Base-by-base conservation (phyloP, 2,329 filamentous ascomycete species). In the Diplocarpon rosae region DNA sequence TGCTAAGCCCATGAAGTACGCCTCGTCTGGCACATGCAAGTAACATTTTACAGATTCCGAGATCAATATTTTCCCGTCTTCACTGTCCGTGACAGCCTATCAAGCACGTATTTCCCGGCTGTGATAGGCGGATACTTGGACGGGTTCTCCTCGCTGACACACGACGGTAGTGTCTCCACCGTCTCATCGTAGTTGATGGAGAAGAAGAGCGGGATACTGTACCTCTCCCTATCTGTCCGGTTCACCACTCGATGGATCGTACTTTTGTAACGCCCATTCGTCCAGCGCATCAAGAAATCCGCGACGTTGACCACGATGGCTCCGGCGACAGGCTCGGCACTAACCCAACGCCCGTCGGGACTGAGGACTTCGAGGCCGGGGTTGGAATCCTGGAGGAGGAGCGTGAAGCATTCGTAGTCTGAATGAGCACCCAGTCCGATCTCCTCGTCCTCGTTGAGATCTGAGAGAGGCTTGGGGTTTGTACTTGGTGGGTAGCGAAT, bases 191-290 rank as follows among this genome's bases (percentile, higher is more conserved):
- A 60, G 42, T 61, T 59, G 42, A 60, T 58, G 1, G 51, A 55
- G 47, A 75, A 69, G 57, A 76, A 77, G 41, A 76, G 69, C 0
- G 73, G 71, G n/a, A 77, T 63, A 6, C 69, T 73, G 54, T 75
- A 78, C 31, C 75, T 65, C 54, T 75, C 69, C 9, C 60, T 62
- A 1, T 63, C 63, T 2, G 66, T 68, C 35, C 64, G 64, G 61
- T 76, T 76, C 50, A 77, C 69, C 20, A 78, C 74, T 7, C 73
- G 63, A 55, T 78, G 75, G 3, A 73, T 57, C 39, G 67, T 74
- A 53, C 68, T 72, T 54, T 68, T 70, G 60, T 75, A 78, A 38
- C 63, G 59, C 13, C 69, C 67, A 42, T 70, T 69, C 12, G 72
- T 76, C 69, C 71, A 73, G 11, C 64, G 56, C 49, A 63, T 61